Evolutionary conservation across 768 basidiomycete genomes (phyloP).

Genomic region (Leccinum barrowsii): DNA sequence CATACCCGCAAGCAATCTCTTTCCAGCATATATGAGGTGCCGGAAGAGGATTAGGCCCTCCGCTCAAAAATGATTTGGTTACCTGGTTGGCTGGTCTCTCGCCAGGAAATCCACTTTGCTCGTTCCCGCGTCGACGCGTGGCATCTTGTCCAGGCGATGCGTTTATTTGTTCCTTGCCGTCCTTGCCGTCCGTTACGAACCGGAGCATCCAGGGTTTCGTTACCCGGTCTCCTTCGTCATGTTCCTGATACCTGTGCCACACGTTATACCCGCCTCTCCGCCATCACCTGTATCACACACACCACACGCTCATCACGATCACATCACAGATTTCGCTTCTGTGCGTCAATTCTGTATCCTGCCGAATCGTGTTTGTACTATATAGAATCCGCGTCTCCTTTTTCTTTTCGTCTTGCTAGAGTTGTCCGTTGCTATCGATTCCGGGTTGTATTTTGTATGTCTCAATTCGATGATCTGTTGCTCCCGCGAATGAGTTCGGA

Average conservation of each 20-base stretch:
- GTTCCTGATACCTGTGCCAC: constrained; percentile 31
- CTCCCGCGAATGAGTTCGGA: not conserved
- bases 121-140: constrained; percentile 9
- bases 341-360: constrained; percentile 18
- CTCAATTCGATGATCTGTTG: not conserved
- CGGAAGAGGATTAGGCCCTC: constrained; percentile 27
- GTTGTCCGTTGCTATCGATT: not conserved
- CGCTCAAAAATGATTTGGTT: not conserved
- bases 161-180: constrained; percentile 22
- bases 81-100: constrained; percentile 20
- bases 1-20: constrained; percentile 31
- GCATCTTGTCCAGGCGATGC: constrained; percentile 16
- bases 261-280: constrained; percentile 26
- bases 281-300: constrained; percentile 29
- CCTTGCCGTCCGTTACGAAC: constrained; percentile 17
- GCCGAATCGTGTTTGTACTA: constrained; percentile 8
- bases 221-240: constrained; percentile 12
- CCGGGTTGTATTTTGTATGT: not conserved
- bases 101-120: constrained; percentile 14
- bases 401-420: not conserved
- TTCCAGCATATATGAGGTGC: constrained; percentile 32
- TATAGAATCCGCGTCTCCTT: constrained; percentile 11
- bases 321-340: constrained; percentile 11
- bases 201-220: constrained; percentile 10
- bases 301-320: constrained; percentile 18